Evolutionary conservation across 1,139 yeast species (phyloP).

Genomic region (Suhomyces bokatorum): DNA sequence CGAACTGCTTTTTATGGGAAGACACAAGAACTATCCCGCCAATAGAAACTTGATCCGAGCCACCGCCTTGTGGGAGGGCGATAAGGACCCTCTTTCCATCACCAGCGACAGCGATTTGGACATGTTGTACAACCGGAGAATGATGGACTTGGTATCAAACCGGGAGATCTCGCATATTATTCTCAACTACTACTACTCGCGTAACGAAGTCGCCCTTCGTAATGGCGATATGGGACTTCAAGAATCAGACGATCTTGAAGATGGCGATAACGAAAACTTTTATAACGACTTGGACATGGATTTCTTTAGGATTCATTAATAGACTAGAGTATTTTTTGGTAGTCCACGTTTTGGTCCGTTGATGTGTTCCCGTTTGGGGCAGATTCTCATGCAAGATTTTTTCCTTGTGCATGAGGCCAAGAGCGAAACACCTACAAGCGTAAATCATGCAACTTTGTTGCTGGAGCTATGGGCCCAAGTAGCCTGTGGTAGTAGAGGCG

Average conservation of each 20-base stretch:
- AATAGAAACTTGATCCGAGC: not conserved
- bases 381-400: too few species aligned
- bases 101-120: conserved; percentile 8
- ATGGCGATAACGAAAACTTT: conserved; percentile 14
- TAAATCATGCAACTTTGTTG: too few species aligned
- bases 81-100: conserved; percentile 13
- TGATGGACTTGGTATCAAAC: conserved; percentile 8
- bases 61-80: conserved; percentile 13
- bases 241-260: not conserved
- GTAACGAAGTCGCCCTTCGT: conserved; percentile 3
- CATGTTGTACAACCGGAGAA: conserved; percentile 4
- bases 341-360: too few species aligned
- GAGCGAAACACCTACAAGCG: too few species aligned
- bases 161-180: conserved; percentile 5
- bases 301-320: conserved; percentile 2
- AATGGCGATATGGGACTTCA: not conserved
- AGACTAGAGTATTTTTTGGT: not conserved
- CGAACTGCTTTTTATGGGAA: conserved; percentile 12
- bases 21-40: conserved; percentile 2
- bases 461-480: too few species aligned
- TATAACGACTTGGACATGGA: conserved; percentile 22
- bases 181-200: conserved; percentile 8
- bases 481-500: too few species aligned
- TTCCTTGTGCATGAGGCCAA: too few species aligned
- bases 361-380: too few species aligned